These are phyloP conservation scores for Striga asiatica DNA, from an alignment of 257 asterid species.

Conservation along the genomic window DNA sequence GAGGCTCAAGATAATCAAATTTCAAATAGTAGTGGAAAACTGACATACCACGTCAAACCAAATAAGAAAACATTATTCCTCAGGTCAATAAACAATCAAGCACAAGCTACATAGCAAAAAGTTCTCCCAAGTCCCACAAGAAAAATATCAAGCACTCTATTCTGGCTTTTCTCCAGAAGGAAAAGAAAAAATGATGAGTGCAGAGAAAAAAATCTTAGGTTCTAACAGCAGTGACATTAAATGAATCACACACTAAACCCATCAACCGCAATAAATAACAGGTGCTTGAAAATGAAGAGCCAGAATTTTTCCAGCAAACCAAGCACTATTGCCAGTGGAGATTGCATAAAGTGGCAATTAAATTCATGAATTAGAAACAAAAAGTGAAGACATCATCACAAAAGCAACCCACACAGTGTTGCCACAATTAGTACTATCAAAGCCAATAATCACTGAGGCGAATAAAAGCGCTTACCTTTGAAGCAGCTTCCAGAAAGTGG, in stretches of 20 bases:
- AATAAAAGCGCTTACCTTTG: constrained; percentile 33
- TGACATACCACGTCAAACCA: constrained; percentile 5
- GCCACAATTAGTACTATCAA: constrained; percentile 3
- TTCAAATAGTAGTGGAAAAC: not conserved
- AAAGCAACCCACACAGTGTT: constrained; percentile 14
- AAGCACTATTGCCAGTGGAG: constrained; percentile 22
- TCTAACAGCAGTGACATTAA: not conserved
- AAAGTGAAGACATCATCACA: constrained; percentile 10
- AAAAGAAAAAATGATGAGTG: too few relatives aligned
- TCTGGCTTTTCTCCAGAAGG: too few relatives aligned
- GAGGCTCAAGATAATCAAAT: constrained; percentile 8
- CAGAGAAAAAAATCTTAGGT: not conserved
- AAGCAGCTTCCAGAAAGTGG: constrained; percentile 27
- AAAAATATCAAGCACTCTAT: too few relatives aligned
- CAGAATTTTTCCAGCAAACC: not conserved
- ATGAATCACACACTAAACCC: not conserved
- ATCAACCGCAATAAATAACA: not conserved
- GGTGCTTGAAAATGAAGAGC: constrained; percentile 8
- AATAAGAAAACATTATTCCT: not conserved
- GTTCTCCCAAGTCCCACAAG: too few relatives aligned
- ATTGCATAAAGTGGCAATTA: constrained; percentile 19
- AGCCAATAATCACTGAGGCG: constrained; percentile 3
- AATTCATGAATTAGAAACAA: not conserved
- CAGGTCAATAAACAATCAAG: not conserved
- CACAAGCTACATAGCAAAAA: not conserved